Conservation (phyloP, 257 asterid species). For the Ligustrum vulgare region DNA sequence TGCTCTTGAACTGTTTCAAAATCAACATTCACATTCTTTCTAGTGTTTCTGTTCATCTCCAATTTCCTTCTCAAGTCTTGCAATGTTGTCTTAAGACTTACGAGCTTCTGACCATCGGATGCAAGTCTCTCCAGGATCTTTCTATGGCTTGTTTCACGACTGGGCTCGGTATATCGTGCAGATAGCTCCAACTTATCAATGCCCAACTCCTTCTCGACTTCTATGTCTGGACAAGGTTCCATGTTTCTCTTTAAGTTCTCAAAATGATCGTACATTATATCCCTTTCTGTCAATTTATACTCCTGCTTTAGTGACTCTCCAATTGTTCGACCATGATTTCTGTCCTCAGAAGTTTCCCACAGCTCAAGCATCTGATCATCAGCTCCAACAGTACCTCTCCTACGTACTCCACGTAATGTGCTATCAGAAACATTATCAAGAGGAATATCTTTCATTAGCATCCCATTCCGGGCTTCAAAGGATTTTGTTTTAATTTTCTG, state of each 20-base stretch:
- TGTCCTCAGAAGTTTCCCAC: constrained; percentile 68
- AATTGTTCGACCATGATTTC: constrained; percentile 35
- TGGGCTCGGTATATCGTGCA: constrained; percentile 32
- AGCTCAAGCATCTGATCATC: constrained; percentile 86
- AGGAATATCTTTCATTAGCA: constrained; percentile 81
- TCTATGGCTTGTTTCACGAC: constrained; percentile 38
- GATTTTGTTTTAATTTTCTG: constrained; percentile 47
- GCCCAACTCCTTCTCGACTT: constrained; percentile 65
- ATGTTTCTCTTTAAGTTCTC: constrained; percentile 36
- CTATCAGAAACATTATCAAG: constrained; percentile 70
- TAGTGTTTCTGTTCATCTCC: constrained; percentile 47
- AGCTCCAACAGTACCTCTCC: constrained; percentile 38
- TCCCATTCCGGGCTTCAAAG: constrained; percentile 39
- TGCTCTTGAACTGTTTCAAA: constrained; percentile 57
- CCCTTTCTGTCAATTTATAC: constrained; percentile 41
- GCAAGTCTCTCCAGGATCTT: constrained; percentile 63
- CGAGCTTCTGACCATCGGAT: constrained; percentile 64
- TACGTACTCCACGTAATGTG: constrained; percentile 33
- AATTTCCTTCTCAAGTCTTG: constrained; percentile 51
- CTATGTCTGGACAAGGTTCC: constrained; percentile 60
- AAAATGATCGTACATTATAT: constrained; percentile 43
- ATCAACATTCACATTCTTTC: constrained; percentile 48
- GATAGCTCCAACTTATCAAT: constrained; percentile 64
- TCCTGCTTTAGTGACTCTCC: constrained; percentile 46
- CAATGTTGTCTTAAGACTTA: constrained; percentile 49